Conservation (phyloP, 257 asterid species). For the Primulina tabacum region DNA sequence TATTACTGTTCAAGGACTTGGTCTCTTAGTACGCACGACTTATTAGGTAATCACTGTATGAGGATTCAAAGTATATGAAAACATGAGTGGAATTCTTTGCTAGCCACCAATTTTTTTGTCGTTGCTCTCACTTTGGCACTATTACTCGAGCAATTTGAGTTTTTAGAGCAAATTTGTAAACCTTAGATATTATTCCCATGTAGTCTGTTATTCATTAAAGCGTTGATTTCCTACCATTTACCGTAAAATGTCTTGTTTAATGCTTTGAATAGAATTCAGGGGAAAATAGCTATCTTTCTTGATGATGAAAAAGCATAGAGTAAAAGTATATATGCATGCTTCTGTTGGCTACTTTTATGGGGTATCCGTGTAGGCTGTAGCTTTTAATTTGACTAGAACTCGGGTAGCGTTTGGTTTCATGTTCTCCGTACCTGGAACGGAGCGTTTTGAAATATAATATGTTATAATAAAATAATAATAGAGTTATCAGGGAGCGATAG, state of each 20-base stretch:
- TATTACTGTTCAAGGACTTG: not conserved
- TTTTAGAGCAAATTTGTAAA: conserved; percentile 14
- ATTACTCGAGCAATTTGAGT: not conserved
- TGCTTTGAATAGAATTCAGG: not conserved
- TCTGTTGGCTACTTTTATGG: not conserved
- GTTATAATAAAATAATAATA: no score
- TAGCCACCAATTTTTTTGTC: conserved; percentile 16
- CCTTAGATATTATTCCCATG: not conserved
- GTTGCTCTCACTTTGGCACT: conserved; percentile 12
- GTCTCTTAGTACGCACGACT: not conserved
- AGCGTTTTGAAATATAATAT: not conserved
- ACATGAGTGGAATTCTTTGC: conserved; percentile 29
- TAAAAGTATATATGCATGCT: conserved; percentile 12
- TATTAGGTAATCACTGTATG: conserved; percentile 9
- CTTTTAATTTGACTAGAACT: not conserved
- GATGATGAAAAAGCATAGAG: not conserved
- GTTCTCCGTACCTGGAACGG: not conserved
- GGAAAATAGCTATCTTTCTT: not conserved
- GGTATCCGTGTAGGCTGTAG: not conserved
- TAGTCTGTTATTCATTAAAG: conserved; percentile 7
- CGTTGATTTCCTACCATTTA: not conserved
- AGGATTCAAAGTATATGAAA: conserved; percentile 20
- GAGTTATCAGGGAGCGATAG: no score
- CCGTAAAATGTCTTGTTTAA: not conserved
- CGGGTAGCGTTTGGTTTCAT: not conserved